Percentiles rank a stretch among this genome's conserved stretches.
Conservation (phyloP, 2,329 filamentous ascomycete species). For the Alternaria sp. region DNA sequence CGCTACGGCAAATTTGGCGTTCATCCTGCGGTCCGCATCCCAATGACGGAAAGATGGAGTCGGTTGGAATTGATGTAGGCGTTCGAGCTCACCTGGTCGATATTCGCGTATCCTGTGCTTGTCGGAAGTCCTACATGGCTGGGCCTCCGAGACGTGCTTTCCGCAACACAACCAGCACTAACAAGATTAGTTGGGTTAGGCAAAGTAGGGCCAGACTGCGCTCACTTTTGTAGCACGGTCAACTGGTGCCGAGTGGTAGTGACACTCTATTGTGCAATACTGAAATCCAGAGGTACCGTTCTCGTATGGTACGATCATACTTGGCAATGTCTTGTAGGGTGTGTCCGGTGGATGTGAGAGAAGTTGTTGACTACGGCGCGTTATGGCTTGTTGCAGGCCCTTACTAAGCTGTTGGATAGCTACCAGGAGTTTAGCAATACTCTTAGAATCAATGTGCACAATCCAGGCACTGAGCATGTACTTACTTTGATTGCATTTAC, state of each 20-base stretch:
- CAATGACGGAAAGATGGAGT: constrained; percentile 3
- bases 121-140: constrained; percentile 11
- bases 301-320: not conserved
- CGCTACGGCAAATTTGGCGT: constrained; percentile 42
- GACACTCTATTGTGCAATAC: not conserved
- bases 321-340: not conserved
- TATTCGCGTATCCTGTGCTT: constrained; percentile 8
- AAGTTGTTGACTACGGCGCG: not conserved
- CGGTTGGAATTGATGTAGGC: constrained; percentile 12
- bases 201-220: too few species aligned
- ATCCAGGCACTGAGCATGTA: not conserved
- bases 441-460: not conserved
- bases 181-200: not conserved
- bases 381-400: not conserved
- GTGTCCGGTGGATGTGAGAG: not conserved
- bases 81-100: constrained; percentile 9
- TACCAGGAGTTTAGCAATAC: not conserved
- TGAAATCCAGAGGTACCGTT: not conserved
- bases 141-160: constrained; percentile 3
- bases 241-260: not conserved
- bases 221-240: not conserved
- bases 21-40: not conserved
- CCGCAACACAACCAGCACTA: constrained; percentile 20
- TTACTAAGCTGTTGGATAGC: constrained; percentile 4
- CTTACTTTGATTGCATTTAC: constrained; percentile 17